A percentile compares a stretch with the other conserved stretches of the same genome.
These are phyloP conservation scores for Colletotrichum incanum DNA, from an alignment of 2,329 filamentous ascomycete species.

Conservation along the genomic window DNA sequence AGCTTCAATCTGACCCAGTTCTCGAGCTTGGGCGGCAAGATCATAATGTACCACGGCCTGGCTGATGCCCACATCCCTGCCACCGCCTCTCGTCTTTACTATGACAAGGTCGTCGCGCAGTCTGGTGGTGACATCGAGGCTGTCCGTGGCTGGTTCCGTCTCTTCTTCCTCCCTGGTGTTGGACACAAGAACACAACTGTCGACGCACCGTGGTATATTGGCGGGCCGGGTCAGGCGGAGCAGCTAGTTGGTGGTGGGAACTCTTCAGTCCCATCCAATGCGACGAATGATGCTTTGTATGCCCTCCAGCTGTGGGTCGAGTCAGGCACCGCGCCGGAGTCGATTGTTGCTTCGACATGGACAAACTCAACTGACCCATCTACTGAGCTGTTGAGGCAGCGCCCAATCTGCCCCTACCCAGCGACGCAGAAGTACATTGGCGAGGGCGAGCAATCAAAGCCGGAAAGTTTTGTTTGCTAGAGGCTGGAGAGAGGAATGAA, in stretches of 20 bases:
- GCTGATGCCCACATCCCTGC: conserved; percentile 57
- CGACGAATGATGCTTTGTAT: conserved; percentile 56
- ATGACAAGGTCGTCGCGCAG: conserved; percentile 57
- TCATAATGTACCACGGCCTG: conserved; percentile 61
- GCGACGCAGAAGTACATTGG: conserved; percentile 20
- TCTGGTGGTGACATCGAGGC: conserved; percentile 51
- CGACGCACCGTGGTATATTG: conserved; percentile 61
- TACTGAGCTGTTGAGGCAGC: conserved; percentile 59
- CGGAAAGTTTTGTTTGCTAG: conserved; percentile 28
- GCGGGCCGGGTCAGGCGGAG: conserved; percentile 48
- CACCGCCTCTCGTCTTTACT: conserved; percentile 55
- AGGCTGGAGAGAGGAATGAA: neutral
- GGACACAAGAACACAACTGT: conserved; percentile 56
- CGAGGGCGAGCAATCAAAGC: conserved; percentile 9
- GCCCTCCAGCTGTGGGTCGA: conserved; percentile 58
- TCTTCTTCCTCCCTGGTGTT: conserved; percentile 67
- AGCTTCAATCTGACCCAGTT: conserved; percentile 56
- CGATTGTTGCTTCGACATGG: conserved; percentile 56
- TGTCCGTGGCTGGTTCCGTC: conserved; percentile 65
- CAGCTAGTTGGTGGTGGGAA: conserved; percentile 45
- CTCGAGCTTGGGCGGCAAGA: conserved; percentile 57
- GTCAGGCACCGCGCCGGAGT: conserved; percentile 50
- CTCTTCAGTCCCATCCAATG: conserved; percentile 52
- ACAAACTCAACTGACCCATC: conserved; percentile 45
- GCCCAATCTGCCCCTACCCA: conserved; percentile 62